phyloP scores from a whole-genome alignment of 768 basidiomycete genomes.

The Auricularia sp. region DNA sequence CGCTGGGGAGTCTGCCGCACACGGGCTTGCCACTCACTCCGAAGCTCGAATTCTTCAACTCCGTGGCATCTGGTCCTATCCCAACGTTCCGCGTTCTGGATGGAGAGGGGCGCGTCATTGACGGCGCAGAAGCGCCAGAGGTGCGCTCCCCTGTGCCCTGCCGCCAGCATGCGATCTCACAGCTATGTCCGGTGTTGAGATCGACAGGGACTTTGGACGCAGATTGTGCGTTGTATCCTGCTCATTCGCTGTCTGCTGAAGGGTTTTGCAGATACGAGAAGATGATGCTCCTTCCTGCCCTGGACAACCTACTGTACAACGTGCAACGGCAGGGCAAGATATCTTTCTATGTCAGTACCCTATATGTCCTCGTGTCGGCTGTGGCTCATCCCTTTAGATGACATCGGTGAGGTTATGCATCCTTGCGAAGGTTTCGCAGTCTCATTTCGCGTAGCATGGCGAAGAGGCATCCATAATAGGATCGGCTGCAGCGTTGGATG shows the following conservation, averaged over 20 bases:
- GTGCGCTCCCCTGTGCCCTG: constrained; percentile 28
- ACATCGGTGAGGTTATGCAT: constrained; percentile 48
- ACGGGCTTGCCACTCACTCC: constrained; percentile 54
- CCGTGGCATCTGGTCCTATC: constrained; percentile 57
- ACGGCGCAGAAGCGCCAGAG: constrained; percentile 67
- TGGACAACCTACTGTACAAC: constrained; percentile 85
- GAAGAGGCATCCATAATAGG: constrained; percentile 89
- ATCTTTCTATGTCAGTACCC: constrained; percentile 65
- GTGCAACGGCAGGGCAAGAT: constrained; percentile 91
- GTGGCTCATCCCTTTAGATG: constrained; percentile 40
- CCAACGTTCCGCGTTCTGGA: constrained; percentile 84
- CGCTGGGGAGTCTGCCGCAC: constrained; percentile 29
- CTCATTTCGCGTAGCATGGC: constrained; percentile 45
- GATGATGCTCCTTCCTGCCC: constrained; percentile 69
- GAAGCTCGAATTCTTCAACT: constrained; percentile 70
- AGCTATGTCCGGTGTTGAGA: constrained; percentile 27
- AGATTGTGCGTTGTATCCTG: constrained; percentile 35
- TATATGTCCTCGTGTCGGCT: background rate
- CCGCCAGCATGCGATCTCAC: background rate
- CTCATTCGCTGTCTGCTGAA: background rate
- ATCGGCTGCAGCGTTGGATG: constrained; percentile 73
- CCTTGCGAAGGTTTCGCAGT: background rate
- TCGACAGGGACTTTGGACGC: constrained; percentile 56
- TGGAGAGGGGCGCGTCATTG: constrained; percentile 60
- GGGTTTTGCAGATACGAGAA: constrained; percentile 47